Evolutionary conservation across 2,329 filamentous ascomycete genomes (phyloP), one percentile per base, ranked within the genome.

Genomic region (Chalaropsis thielavioides): DNA sequence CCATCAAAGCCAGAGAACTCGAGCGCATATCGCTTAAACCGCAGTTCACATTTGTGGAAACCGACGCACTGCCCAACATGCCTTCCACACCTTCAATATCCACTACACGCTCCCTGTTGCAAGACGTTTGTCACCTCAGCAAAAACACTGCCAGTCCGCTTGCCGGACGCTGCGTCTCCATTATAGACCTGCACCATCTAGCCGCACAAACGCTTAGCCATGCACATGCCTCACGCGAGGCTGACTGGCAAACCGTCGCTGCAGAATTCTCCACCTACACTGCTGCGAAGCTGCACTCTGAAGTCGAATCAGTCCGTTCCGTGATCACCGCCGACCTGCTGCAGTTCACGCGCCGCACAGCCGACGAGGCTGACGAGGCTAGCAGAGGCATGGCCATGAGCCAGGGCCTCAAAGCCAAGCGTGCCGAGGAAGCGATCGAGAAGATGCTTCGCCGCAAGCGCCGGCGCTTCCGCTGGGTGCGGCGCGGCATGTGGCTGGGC

Each of bases 1-100:
- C 91, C n/a, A 86, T 96, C 71, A 95, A 95, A 75, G 92, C 92
- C 0, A 85, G 85, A 71, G 89, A 94, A 71, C 89, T 96, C 64
- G 80, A 80, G 35, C 81, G 85, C 3, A 83, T 87, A 59, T 85
- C 87, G 3, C 75, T 85, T 56, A 78, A 79, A 43, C 72, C 73
- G 10, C 75, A 74, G 61, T 72, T 74, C 19, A 72, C 78, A 0
- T 74, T 75, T 35, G 68, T 72, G 0, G 73, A 73, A 15, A 67
- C 67, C 2, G 38, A 68, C 17, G 44, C 66, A 13, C 19, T 65
- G 27, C 63, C 62, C 11, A 56, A 62, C 38, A 38, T 64, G 17
- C 46, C 62, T 13, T 27, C 49, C 17, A 60, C 56, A 17, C 64
- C 64, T 2, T 46, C 38, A 1, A 59, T 64, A 1, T 64, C 40